A percentile compares a stretch with the other conserved stretches of the same genome.
phyloP scores from a whole-genome alignment of 306 rosid species.

The Pterocarpus santalinus region DNA sequence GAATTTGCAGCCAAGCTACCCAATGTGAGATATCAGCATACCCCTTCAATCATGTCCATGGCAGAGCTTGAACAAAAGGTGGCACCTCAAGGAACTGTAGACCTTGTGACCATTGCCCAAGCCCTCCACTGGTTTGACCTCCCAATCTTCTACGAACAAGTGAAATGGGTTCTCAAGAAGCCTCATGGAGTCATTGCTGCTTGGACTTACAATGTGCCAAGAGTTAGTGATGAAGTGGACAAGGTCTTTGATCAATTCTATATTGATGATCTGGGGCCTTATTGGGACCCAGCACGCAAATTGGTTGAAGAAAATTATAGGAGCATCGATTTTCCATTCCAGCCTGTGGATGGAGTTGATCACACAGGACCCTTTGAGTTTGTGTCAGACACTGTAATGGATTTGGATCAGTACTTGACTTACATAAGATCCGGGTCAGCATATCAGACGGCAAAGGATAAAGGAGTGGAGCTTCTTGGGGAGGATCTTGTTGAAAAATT shows the following conservation, averaged over 20 bases:
- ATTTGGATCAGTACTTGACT: conserved; percentile 58
- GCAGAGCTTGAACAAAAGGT: conserved; percentile 61
- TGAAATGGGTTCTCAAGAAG: conserved; percentile 68
- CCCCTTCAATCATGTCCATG: conserved; percentile 62
- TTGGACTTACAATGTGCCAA: conserved; percentile 73
- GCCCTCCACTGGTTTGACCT: conserved; percentile 83
- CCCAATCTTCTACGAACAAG: conserved; percentile 67
- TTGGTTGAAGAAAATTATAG: conserved; percentile 62
- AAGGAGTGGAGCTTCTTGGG: conserved; percentile 73
- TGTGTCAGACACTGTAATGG: conserved; percentile 60
- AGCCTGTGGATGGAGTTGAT: conserved; percentile 63
- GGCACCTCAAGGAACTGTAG: conserved; percentile 59
- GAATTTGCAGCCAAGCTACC: conserved; percentile 64
- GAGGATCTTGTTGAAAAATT: conserved; percentile 58
- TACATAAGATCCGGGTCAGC: conserved; percentile 79
- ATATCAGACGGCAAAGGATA: conserved; percentile 75
- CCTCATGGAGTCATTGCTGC: conserved; percentile 82
- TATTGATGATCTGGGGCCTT: conserved; percentile 38
- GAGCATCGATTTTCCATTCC: conserved; percentile 79
- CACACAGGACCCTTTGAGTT: conserved; percentile 78
- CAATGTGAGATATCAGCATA: conserved; percentile 64
- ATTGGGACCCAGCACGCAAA: conserved; percentile 64
- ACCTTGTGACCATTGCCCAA: conserved; percentile 78
- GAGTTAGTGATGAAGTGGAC: conserved; percentile 56
- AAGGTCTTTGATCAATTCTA: conserved; percentile 49